Evolutionary conservation across 768 basidiomycete genomes (phyloP).

Genomic region (Tulasnella sp.): DNA sequence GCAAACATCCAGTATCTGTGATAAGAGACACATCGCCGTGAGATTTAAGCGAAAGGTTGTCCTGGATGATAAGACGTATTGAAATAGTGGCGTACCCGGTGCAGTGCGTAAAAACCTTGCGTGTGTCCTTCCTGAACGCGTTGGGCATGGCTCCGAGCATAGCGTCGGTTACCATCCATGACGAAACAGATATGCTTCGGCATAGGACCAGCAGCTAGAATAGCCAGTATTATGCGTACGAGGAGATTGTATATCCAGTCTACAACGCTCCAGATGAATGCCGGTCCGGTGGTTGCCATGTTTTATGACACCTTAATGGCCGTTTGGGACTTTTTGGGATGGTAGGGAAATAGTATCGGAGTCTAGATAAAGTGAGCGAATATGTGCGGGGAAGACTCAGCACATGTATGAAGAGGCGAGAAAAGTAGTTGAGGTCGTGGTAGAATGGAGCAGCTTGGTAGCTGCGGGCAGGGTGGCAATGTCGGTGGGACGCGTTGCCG

Average conservation of each 20-base stretch:
- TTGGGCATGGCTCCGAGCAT: conserved; percentile 60
- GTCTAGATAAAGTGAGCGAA: not conserved
- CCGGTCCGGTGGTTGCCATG: conserved; percentile 7
- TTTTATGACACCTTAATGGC: not conserved
- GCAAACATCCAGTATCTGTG: conserved; percentile 80
- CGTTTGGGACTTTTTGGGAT: not conserved
- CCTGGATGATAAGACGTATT: not conserved
- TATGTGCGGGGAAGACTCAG: not conserved
- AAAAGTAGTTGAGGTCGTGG: not conserved
- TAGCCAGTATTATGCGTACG: conserved; percentile 50
- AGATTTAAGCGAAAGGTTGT: not conserved
- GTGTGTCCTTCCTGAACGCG: conserved; percentile 73
- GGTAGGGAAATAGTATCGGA: not conserved
- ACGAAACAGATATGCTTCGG: conserved; percentile 90
- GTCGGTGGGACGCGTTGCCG: not conserved
- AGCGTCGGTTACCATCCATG: conserved; percentile 96
- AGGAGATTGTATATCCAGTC: conserved; percentile 2
- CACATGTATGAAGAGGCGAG: conserved; percentile 2
- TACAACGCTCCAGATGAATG: not conserved
- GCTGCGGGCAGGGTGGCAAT: not conserved
- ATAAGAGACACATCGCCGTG: not conserved
- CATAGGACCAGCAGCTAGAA: conserved; percentile 78
- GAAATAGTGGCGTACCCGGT: conserved; percentile 53
- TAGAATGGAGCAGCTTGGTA: not conserved
- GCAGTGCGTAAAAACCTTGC: conserved; percentile 75